Evolutionary conservation across 106 monocot species (phyloP).

Genomic region (Phalaenopsis aphrodite): DNA sequence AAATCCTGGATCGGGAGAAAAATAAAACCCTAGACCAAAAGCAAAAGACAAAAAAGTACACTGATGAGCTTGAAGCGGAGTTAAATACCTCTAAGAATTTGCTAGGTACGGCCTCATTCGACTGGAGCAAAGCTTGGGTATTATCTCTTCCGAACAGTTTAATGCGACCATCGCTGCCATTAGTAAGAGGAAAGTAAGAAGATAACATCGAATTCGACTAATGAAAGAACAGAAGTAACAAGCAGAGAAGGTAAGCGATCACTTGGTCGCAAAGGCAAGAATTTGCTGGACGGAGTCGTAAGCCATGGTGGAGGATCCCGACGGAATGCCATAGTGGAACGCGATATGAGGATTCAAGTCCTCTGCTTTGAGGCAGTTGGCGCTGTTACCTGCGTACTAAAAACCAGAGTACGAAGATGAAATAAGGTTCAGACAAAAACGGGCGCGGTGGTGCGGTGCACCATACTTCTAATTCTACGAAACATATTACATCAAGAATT

Average conservation of each 20-base stretch:
- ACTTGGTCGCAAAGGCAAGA: slow-evolving; percentile 73
- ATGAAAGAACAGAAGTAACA: background rate
- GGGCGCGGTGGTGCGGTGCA: no score
- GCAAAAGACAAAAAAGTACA: background rate
- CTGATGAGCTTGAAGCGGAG: background rate
- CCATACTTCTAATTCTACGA: no score
- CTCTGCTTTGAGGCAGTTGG: slow-evolving; percentile 38
- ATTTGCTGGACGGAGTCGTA: slow-evolving; percentile 64
- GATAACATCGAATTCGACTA: background rate
- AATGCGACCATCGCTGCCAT: slow-evolving; percentile 68
- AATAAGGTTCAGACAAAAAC: no score
- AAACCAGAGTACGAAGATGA: background rate
- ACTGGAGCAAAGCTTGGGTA: slow-evolving; percentile 74
- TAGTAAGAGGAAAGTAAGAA: background rate
- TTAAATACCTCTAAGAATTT: slow-evolving; percentile 70
- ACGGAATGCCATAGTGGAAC: slow-evolving; percentile 78
- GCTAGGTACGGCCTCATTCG: slow-evolving; percentile 36
- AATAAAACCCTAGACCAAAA: background rate
- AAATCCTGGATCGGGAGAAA: no score
- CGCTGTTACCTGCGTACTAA: slow-evolving; percentile 10
- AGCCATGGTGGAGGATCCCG: slow-evolving; percentile 43
- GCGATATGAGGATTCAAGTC: slow-evolving; percentile 49
- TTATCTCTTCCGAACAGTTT: slow-evolving; percentile 70
- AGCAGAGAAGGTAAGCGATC: background rate
- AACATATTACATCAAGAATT: no score